Base-by-base conservation (phyloP, 2,329 filamentous ascomycete species). In the Alternaria brassicicola region DNA sequence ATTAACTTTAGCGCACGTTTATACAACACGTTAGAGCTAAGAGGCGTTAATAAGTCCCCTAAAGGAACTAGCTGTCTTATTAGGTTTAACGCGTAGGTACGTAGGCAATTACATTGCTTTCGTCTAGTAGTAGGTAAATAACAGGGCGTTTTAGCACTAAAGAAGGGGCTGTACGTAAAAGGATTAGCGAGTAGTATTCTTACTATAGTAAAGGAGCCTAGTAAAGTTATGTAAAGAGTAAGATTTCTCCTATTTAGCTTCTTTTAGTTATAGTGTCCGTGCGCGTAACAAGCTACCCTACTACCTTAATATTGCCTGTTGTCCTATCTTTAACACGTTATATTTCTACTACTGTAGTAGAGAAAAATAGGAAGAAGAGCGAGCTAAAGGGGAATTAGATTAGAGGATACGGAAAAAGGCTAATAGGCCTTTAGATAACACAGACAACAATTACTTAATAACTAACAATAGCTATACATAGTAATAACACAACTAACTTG, bases 61-160 rank as follows among this genome's bases (percentile, higher is more conserved):
- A 33, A 8, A 33, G 25, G 25, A 26, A 26, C 25, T 26, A 7
- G 25, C 25, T 26, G 25, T 26, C 25, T 26, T 7, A 26, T 26
- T 26, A 26, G 25, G 13, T n/a, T n/a, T 0, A 3, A 33, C 13
- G 31, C 31, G 31, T 13, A 8, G 31, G 15, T 7, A n/a, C 31
- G 1, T 13, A 33, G 31, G 13, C 31, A 7, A 8, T 33, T 33
- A 1, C 15, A n/a, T 33, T n/a, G 31, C 31, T 0, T n/a, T 33
- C 13, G n/a, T n/a, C 1, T 33, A 0, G 1, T 33, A n/a, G 13
- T 6, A 33, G 0, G 6, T 33, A 1, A 3, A 33, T n/a, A 3
- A 33, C 13, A 1, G 31, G 13, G 6, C 6, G 13, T n/a, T 33
- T 8, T 13, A 13, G 13, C 13, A n/a, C 31, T 33, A 13, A 7